Evolutionary conservation across 768 basidiomycete species (phyloP).

Genomic region (Mycena venus): DNA sequence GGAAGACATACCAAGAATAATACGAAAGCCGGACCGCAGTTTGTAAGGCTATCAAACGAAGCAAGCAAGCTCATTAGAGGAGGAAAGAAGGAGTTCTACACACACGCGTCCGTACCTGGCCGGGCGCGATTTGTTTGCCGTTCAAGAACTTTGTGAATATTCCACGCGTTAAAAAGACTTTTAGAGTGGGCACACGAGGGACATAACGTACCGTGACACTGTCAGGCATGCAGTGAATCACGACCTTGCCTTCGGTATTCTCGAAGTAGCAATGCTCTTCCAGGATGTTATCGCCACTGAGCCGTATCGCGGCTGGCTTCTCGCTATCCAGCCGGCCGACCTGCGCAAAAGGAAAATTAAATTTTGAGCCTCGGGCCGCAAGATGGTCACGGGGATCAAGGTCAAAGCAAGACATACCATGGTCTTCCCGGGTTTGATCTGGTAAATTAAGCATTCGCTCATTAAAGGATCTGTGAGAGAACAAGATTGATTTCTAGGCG

Average conservation of each 20-base stretch:
- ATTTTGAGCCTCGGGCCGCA: slow-evolving; percentile 5
- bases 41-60: slow-evolving; percentile 72
- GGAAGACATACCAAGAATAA: slow-evolving; percentile 85
- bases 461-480: slow-evolving; percentile 84
- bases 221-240: slow-evolving; percentile 81
- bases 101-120: slow-evolving; percentile 66
- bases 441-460: slow-evolving; percentile 96
- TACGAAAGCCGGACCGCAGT: slow-evolving; percentile 93
- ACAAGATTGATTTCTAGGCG: slow-evolving; percentile 22
- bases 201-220: slow-evolving; percentile 80
- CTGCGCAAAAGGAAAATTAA: slow-evolving; percentile 49
- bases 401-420: slow-evolving; percentile 59
- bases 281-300: slow-evolving; percentile 92
- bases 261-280: slow-evolving; percentile 95
- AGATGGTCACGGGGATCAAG: slow-evolving; percentile 21
- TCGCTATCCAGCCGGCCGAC: slow-evolving; percentile 91
- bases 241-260: slow-evolving; percentile 87
- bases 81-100: slow-evolving; percentile 19
- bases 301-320: slow-evolving; percentile 86
- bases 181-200: slow-evolving; percentile 12
- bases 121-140: slow-evolving; percentile 86
- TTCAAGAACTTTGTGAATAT: slow-evolving; percentile 81
- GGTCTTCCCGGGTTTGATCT: slow-evolving; percentile 88
- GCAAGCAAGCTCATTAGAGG: slow-evolving; percentile 24
- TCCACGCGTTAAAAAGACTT: slow-evolving; percentile 28